Percentiles rank a stretch among this genome's conserved stretches.
Evolutionary conservation across 202 grass and related monocot genomes (phyloP).

Genomic region (Setaria italica): DNA sequence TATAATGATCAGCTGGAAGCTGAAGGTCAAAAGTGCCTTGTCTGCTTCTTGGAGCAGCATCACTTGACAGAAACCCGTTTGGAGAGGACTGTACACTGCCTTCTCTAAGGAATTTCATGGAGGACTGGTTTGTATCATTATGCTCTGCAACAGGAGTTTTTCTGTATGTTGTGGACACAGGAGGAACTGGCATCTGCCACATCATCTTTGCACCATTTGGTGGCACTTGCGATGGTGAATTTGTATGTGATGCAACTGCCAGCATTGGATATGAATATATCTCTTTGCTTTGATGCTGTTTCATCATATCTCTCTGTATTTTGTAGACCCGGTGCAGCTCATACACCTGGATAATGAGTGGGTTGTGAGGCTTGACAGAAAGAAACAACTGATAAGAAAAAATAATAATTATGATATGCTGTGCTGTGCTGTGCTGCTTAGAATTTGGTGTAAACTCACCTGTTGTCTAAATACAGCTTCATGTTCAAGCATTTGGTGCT

Average conservation of each 20-base stretch:
- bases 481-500: constrained; percentile 86
- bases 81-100: constrained; percentile 62
- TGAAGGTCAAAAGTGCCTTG: constrained; percentile 65
- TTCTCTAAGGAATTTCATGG: constrained; percentile 79
- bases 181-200: constrained; percentile 51
- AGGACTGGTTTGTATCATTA: constrained; percentile 48
- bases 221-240: constrained; percentile 70
- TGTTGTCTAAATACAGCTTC: constrained; percentile 89
- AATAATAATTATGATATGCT: not conserved
- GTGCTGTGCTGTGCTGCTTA: not conserved
- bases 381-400: constrained; percentile 23
- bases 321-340: constrained; percentile 96
- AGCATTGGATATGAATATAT: constrained; percentile 34
- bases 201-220: constrained; percentile 48
- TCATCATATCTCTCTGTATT: constrained; percentile 87
- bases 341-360: constrained; percentile 65
- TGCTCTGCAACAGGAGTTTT: constrained; percentile 40
- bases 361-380: constrained; percentile 42
- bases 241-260: constrained; percentile 62
- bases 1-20: constrained; percentile 67
- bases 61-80: constrained; percentile 47
- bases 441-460: constrained; percentile 51
- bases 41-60: constrained; percentile 36
- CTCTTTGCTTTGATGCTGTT: constrained; percentile 60
- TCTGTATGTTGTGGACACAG: constrained; percentile 43